Evolutionary conservation across 2,329 filamentous ascomycete species (phyloP).

Genomic region (Sclerotinia minor): DNA sequence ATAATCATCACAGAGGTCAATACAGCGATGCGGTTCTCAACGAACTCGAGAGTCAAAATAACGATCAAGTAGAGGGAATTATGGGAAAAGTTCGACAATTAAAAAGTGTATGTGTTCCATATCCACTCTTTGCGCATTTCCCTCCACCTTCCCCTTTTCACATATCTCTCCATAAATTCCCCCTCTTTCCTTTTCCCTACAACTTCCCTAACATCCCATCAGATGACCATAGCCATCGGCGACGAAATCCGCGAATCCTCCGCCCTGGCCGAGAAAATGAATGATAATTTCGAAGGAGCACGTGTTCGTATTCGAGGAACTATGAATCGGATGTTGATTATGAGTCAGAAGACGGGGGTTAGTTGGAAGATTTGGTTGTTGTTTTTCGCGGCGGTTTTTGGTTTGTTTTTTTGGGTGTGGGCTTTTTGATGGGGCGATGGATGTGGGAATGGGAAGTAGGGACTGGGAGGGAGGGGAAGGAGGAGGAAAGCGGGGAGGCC

Average conservation of each 20-base stretch:
- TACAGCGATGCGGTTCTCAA: constrained; percentile 90
- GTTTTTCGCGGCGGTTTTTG: constrained; percentile 80
- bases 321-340: constrained; percentile 95
- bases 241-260: constrained; percentile 92
- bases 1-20: constrained; percentile 62
- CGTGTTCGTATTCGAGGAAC: constrained; percentile 79
- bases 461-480: no score
- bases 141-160: neutral
- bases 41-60: constrained; percentile 94
- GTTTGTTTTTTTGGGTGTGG: constrained; percentile 93
- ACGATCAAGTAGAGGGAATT: constrained; percentile 85
- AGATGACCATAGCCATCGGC: constrained; percentile 91
- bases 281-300: constrained; percentile 87
- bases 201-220: constrained; percentile 10
- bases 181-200: neutral
- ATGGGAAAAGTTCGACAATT: constrained; percentile 84
- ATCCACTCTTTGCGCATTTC: no score
- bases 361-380: constrained; percentile 91
- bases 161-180: neutral
- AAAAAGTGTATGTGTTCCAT: constrained; percentile 69
- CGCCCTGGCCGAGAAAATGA: constrained; percentile 90
- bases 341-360: constrained; percentile 93
- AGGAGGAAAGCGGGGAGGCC: no score
- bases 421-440: constrained; percentile 55
- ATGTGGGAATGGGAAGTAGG: neutral